phyloP scores from a whole-genome alignment of 1,284 basidiomycete genomes.

The Ustilago bromivora region DNA sequence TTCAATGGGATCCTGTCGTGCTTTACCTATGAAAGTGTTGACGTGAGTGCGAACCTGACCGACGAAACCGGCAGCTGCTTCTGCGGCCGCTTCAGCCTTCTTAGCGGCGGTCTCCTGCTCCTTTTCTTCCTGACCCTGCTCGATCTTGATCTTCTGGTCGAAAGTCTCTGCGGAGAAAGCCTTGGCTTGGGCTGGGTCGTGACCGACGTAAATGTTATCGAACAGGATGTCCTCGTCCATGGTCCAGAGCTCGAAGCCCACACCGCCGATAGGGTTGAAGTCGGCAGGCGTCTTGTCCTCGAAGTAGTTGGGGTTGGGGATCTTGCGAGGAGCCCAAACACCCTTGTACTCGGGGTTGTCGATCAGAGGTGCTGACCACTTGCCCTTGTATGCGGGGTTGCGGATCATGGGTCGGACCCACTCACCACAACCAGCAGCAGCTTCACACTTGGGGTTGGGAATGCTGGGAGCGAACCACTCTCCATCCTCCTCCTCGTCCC shows the following conservation, averaged over 20 bases:
- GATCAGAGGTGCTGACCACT: slow-evolving; percentile 92
- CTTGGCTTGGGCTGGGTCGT: slow-evolving; percentile 62
- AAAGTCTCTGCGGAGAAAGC: slow-evolving; percentile 64
- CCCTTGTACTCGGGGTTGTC: slow-evolving; percentile 70
- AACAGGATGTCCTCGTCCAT: slow-evolving; percentile 69
- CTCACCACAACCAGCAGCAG: slow-evolving; percentile 91
- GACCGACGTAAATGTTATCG: slow-evolving; percentile 69
- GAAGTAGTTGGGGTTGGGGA: slow-evolving; percentile 86
- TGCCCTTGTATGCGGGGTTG: slow-evolving; percentile 97
- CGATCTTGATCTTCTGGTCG: slow-evolving; percentile 62
- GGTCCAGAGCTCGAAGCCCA: slow-evolving; percentile 69
- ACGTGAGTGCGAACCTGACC: slow-evolving; percentile 48
- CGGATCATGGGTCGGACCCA: slow-evolving; percentile 91
- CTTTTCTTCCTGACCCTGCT: slow-evolving; percentile 59
- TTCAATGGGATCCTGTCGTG: slow-evolving; percentile 54
- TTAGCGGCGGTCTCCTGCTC: slow-evolving; percentile 37
- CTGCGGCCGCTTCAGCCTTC: slow-evolving; percentile 35
- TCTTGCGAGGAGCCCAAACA: slow-evolving; percentile 64
- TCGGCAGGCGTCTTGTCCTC: slow-evolving; percentile 88
- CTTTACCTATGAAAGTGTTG: slow-evolving; percentile 47
- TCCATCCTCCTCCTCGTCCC: slow-evolving; percentile 99
- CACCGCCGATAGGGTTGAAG: slow-evolving; percentile 72
- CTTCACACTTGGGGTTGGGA: slow-evolving; percentile 80
- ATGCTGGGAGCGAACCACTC: slow-evolving; percentile 94
- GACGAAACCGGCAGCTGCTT: slow-evolving; percentile 32